Evolutionary conservation across 306 rosid genomes (phyloP).

Genomic region (Cicer pinnatifidum): DNA sequence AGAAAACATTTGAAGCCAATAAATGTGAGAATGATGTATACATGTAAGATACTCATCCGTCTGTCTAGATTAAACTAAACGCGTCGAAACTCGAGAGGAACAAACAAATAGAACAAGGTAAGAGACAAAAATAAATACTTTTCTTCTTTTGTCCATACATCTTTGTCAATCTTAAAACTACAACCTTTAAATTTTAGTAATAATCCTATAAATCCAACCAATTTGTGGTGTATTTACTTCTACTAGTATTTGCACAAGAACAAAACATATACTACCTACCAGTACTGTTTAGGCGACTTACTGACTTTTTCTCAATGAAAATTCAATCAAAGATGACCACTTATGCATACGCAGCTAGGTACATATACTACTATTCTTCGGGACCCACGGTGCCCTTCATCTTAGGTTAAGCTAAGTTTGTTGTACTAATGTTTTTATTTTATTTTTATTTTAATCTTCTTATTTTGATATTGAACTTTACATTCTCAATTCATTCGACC

Average conservation of each 20-base stretch:
- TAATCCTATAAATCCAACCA: constrained; percentile 1
- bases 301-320: neutral
- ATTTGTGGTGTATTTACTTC: neutral
- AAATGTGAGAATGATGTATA: no score
- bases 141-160: neutral
- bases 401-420: neutral
- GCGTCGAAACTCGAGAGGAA: neutral
- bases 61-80: neutral
- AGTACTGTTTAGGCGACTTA: no score
- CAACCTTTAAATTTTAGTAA: neutral
- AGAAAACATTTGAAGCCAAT: no score
- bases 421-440: no score
- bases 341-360: neutral
- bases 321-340: constrained; percentile 11
- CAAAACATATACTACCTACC: no score
- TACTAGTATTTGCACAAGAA: neutral
- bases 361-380: neutral
- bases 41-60: neutral
- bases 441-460: no score
- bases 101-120: neutral
- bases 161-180: constrained; percentile 11
- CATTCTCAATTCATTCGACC: no score
- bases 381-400: neutral
- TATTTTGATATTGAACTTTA: no score
- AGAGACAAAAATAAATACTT: neutral